A percentile compares a stretch with the other conserved stretches of the same genome.
phyloP scores from a whole-genome alignment of 1,284 basidiomycete genomes.

The Psilocybe mexicana region DNA sequence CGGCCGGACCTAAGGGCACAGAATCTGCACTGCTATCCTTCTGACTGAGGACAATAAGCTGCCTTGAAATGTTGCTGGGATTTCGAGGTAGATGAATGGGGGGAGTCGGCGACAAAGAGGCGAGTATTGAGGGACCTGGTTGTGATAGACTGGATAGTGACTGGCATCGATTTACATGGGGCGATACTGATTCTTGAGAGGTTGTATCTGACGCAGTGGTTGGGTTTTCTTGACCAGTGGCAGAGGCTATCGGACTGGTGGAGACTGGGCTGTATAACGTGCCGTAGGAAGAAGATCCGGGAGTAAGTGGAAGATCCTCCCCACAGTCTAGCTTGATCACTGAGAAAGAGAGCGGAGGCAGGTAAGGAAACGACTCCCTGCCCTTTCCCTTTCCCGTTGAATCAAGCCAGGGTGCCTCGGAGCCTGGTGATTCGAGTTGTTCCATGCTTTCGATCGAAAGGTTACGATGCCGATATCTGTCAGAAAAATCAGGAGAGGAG shows the following conservation, averaged over 20 bases:
- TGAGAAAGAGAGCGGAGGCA: slow-evolving; percentile 64
- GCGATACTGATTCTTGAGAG: slow-evolving; percentile 16
- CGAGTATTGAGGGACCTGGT: slow-evolving; percentile 39
- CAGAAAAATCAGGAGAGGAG: slow-evolving; percentile 24
- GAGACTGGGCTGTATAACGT: slow-evolving; percentile 43
- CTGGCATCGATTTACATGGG: slow-evolving; percentile 46
- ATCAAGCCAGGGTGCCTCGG: slow-evolving; percentile 11
- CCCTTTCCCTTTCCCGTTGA: slow-evolving; percentile 56
- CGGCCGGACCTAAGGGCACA: slow-evolving; percentile 15
- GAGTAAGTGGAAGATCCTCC: slow-evolving; percentile 37
- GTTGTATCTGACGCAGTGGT: slow-evolving; percentile 16
- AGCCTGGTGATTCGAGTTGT: slow-evolving; percentile 16
- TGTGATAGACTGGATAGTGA: slow-evolving; percentile 59
- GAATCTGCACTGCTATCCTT: slow-evolving; percentile 25
- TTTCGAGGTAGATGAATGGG: slow-evolving; percentile 45
- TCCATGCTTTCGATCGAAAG: slow-evolving; percentile 23
- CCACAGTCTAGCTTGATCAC: slow-evolving; percentile 49
- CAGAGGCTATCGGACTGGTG: slow-evolving; percentile 11
- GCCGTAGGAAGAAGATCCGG: slow-evolving; percentile 59
- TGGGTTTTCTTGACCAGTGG: slow-evolving; percentile 16
- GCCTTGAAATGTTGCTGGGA: slow-evolving; percentile 55
- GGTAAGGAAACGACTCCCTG: slow-evolving; percentile 56
- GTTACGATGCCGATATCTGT: slow-evolving; percentile 18
- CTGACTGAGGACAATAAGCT: slow-evolving; percentile 52
- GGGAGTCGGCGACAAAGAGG: slow-evolving; percentile 45